Evolutionary conservation across 78 protist species (phyloP).

Genomic region (Planoprotostelium fungivorum): DNA sequence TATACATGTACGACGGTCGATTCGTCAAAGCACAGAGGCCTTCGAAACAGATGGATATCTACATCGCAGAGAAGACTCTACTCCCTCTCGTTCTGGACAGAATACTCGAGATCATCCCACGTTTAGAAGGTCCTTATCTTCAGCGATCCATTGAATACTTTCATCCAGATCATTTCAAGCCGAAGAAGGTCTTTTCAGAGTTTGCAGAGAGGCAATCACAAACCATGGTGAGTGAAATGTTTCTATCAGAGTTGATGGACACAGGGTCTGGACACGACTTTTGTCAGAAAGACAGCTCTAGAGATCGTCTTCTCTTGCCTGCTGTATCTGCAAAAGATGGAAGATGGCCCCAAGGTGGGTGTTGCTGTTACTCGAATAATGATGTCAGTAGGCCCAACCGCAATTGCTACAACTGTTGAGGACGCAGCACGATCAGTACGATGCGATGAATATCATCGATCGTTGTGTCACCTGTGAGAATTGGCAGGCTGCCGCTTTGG

Average conservation of each 20-base stretch:
- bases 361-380: neutral
- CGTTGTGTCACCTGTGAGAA: neutral
- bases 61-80: neutral
- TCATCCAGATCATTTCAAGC: neutral
- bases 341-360: neutral
- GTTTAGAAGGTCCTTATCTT: neutral
- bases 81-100: neutral
- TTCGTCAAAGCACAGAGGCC: neutral
- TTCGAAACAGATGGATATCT: neutral
- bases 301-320: neutral
- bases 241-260: neutral
- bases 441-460: neutral
- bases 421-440: neutral
- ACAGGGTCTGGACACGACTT: neutral
- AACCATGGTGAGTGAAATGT: neutral
- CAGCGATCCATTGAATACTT: neutral
- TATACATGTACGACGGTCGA: neutral
- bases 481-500: neutral
- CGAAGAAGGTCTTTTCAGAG: neutral
- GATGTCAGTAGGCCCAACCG: neutral
- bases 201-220: neutral
- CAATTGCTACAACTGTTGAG: neutral
- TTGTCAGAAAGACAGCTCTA: neutral
- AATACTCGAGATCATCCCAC: neutral
- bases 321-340: neutral